Evolutionary conservation across 2,329 filamentous ascomycete species (phyloP).

Genomic region (Phoma sp.): DNA sequence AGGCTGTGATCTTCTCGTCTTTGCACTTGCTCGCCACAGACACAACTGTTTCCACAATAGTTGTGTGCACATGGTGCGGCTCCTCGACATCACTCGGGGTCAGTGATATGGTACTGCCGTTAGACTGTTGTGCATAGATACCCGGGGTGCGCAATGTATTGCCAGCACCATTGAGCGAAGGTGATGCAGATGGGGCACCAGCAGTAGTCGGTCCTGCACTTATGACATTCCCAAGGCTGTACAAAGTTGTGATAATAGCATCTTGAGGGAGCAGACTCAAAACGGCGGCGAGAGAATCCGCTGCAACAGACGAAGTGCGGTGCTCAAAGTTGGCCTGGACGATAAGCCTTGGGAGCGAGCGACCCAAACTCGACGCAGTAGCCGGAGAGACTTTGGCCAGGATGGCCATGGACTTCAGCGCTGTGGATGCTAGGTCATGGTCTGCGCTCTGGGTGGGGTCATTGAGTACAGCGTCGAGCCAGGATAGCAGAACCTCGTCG

Average conservation of each 20-base stretch:
- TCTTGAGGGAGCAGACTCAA: constrained; percentile 87
- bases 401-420: constrained; percentile 82
- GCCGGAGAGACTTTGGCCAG: constrained; percentile 77
- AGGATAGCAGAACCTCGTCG: constrained; percentile 77
- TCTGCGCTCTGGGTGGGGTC: constrained; percentile 86
- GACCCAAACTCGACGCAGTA: constrained; percentile 77
- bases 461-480: constrained; percentile 83
- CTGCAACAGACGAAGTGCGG: constrained; percentile 76
- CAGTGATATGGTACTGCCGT: constrained; percentile 81
- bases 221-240: constrained; percentile 94
- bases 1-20: constrained; percentile 89
- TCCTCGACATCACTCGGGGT: constrained; percentile 79
- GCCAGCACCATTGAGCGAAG: constrained; percentile 57
- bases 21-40: constrained; percentile 82
- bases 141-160: constrained; percentile 53
- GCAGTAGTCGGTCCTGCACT: constrained; percentile 71
- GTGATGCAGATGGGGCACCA: constrained; percentile 55
- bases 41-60: constrained; percentile 94
- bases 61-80: constrained; percentile 76
- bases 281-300: constrained; percentile 83
- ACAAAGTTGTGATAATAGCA: constrained; percentile 91
- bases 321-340: constrained; percentile 79
- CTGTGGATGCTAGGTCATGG: constrained; percentile 75
- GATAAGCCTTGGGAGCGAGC: constrained; percentile 83
- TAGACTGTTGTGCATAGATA: constrained; percentile 56